Base-by-base conservation (phyloP, 2,329 filamentous ascomycete genomes). In the Tolypocladium cylindrosporum region DNA sequence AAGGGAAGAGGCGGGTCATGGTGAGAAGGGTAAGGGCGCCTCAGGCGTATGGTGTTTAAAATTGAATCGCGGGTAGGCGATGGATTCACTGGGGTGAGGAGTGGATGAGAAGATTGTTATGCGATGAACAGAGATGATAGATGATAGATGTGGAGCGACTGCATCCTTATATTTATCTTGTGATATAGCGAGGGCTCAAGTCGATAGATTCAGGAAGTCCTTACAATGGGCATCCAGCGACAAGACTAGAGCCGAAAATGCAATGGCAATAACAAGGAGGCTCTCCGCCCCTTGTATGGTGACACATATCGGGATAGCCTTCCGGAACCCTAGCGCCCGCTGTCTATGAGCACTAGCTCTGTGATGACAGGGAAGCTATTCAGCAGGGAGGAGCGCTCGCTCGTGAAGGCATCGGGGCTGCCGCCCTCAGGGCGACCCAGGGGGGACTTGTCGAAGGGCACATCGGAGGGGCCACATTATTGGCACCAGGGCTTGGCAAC, bases 1-100 rank as follows among this genome's bases (percentile, higher is more conserved):
- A 64, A 19, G 65, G 58, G 40, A 65, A 24, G 54, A 65, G 57
- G 51, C 61, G 66, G 58, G 67, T 61, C 68, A 70, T 71, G 24
- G 52, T 56, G 31, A 55, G 40, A 34, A 55, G 31, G 50, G 10
- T 10, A 37, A 7, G 41, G 19, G 24, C 19, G 24, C 19, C 40
- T n/a, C 40, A 7, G 11, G 41, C 7, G 4, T 21, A 13, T 48
- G 45, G 21, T 41, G 24, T 24, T 5, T 11, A 37, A 4, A n/a
- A 27, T 40, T 36, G 21, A 7, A 19, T 36, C 8, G 51, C 3
- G 34, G 34, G n/a, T 24, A 10, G 5, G 14, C 13, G 5, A 39
- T 39, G 37, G 13, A 16, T 16, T 39, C 37, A 16, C 37, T 39
- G 11, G 16, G 41, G 14, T 34, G 52, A 3, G 24, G 6, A 10